Conservation (phyloP, 768 basidiomycete species). For the Mycena leptocephala region DNA sequence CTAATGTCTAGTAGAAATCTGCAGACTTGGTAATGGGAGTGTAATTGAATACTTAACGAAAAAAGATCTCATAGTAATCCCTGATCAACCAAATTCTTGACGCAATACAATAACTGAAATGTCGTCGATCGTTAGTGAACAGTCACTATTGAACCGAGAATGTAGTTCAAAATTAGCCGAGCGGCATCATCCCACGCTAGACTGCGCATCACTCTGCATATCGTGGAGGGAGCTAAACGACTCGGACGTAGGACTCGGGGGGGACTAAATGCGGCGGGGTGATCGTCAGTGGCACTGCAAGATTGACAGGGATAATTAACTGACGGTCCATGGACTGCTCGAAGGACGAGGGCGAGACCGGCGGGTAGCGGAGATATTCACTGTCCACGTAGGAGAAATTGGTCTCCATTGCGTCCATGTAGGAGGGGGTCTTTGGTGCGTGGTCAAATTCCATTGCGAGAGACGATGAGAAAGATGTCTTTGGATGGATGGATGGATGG, state of each 20-base stretch:
- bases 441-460: slow-evolving; percentile 67
- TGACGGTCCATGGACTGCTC: slow-evolving; percentile 77
- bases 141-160: too few relatives aligned
- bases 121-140: too few relatives aligned
- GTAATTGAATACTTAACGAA: too few relatives aligned
- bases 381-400: slow-evolving; percentile 66
- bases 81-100: too few relatives aligned
- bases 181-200: too few relatives aligned
- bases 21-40: too few relatives aligned
- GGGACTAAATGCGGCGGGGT: slow-evolving; percentile 62
- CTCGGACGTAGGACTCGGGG: slow-evolving; percentile 56
- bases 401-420: slow-evolving; percentile 63
- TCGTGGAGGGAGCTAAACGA: slow-evolving; percentile 75
- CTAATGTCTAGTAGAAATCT: too few relatives aligned
- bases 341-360: slow-evolving; percentile 70
- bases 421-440: slow-evolving; percentile 62
- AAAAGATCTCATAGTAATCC: too few relatives aligned
- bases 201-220: too few relatives aligned
- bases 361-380: slow-evolving; percentile 82
- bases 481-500: slow-evolving; percentile 41
- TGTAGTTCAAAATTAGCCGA: too few relatives aligned
- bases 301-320: slow-evolving; percentile 46
- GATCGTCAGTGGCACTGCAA: slow-evolving; percentile 27
- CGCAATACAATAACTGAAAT: too few relatives aligned
- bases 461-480: slow-evolving; percentile 47